These are phyloP conservation scores for Venturia pyrina DNA, from an alignment of 2,329 filamentous ascomycete genomes.

Conservation along the genomic window DNA sequence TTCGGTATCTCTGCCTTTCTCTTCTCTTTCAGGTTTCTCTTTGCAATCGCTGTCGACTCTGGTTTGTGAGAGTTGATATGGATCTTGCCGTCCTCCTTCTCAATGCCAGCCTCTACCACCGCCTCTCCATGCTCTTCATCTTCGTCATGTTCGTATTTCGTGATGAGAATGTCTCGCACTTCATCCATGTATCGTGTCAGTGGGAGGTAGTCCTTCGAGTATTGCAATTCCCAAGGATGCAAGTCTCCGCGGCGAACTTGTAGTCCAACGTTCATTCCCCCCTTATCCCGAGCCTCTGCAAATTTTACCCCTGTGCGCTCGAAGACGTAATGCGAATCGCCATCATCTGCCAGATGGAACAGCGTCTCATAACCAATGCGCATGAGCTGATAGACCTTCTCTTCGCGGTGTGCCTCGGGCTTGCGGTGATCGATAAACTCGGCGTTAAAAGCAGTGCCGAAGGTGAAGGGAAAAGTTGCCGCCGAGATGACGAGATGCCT, in stretches of 20 bases:
- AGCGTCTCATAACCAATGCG: constrained; percentile 62
- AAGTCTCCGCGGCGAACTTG: constrained; percentile 74
- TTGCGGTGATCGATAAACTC: constrained; percentile 40
- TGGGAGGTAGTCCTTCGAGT: constrained; percentile 68
- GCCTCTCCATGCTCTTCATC: constrained; percentile 26
- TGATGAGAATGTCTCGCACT: constrained; percentile 45
- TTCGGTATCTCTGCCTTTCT: not conserved
- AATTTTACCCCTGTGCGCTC: constrained; percentile 44
- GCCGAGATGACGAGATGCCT: constrained; percentile 65
- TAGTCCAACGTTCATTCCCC: constrained; percentile 54
- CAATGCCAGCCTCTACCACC: constrained; percentile 30
- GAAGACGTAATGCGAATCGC: constrained; percentile 29
- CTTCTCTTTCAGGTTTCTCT: not conserved
- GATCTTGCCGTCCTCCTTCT: constrained; percentile 17
- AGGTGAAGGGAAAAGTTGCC: constrained; percentile 54
- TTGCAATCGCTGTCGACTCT: not conserved
- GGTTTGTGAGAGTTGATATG: constrained; percentile 16
- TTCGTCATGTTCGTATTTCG: constrained; percentile 27
- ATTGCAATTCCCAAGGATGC: constrained; percentile 68
- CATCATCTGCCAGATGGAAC: constrained; percentile 59
- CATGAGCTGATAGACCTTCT: constrained; percentile 57
- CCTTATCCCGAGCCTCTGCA: constrained; percentile 25
- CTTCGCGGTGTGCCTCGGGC: constrained; percentile 42
- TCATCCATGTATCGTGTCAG: constrained; percentile 55
- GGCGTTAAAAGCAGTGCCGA: constrained; percentile 49